Evolutionary conservation across 768 basidiomycete genomes (phyloP).

Genomic region (Sutorius australiensis): DNA sequence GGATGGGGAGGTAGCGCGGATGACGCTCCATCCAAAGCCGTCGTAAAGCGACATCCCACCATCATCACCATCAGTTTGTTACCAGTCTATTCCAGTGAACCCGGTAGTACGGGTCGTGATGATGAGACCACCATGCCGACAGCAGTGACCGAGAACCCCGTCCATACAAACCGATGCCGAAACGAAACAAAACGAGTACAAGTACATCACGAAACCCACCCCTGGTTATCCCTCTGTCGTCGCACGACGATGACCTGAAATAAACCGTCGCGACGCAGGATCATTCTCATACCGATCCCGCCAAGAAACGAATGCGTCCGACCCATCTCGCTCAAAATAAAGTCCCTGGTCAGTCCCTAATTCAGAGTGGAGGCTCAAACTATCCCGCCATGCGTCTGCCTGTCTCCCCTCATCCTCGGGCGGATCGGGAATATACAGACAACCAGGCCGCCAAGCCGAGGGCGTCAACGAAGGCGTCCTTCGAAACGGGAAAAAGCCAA

Average conservation of each 20-base stretch:
- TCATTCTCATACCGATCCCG: constrained; percentile 22
- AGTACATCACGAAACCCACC: background rate
- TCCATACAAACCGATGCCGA: constrained; percentile 16
- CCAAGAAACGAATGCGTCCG: constrained; percentile 10
- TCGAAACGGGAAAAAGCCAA: constrained; percentile 7
- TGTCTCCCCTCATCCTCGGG: constrained; percentile 7
- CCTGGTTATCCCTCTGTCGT: constrained; percentile 1
- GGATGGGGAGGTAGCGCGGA: constrained; percentile 62
- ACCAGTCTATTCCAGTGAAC: background rate
- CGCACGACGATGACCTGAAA: constrained; percentile 5
- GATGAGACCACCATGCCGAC: background rate
- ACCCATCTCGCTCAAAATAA: background rate
- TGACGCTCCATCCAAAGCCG: constrained; percentile 41
- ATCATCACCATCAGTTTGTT: background rate
- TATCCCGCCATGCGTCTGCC: constrained; percentile 12
- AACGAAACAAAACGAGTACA: background rate
- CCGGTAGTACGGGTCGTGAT: too few species aligned
- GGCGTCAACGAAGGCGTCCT: constrained; percentile 7
- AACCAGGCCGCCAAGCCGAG: constrained; percentile 10
- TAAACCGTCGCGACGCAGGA: constrained; percentile 14
- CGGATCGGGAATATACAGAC: constrained; percentile 11
- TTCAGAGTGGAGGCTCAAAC: background rate
- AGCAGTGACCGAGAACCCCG: background rate
- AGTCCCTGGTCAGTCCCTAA: background rate
- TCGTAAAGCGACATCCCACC: background rate